These are phyloP conservation scores for Apiospora rasikravindrae DNA, from an alignment of 2,329 filamentous ascomycete species.

Conservation along the genomic window DNA sequence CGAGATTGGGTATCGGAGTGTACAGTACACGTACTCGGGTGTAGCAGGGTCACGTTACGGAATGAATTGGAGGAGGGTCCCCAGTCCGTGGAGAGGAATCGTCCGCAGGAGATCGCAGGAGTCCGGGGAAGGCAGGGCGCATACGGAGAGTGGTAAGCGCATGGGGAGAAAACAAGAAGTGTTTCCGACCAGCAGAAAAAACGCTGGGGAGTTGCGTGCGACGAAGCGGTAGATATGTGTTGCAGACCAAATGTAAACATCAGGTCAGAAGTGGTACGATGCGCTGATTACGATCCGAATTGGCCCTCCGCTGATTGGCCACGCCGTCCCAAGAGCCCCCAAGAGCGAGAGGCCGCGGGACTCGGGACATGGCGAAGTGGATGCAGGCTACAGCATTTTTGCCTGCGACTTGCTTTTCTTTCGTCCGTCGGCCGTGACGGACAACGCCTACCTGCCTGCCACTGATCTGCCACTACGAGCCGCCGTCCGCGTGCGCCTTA, in stretches of 20 bases:
- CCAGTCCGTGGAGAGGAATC: background rate
- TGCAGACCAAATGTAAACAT: conserved; percentile 20
- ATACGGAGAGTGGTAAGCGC: conserved; percentile 4
- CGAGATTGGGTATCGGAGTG: background rate
- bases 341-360: background rate
- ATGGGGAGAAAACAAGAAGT: conserved; percentile 17
- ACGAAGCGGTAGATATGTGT: conserved; percentile 16
- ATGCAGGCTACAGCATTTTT: background rate
- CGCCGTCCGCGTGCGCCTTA: background rate
- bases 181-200: conserved; percentile 13
- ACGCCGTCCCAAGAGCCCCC: background rate
- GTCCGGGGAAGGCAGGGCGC: background rate
- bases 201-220: conserved; percentile 10
- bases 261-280: conserved; percentile 21
- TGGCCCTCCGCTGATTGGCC: background rate
- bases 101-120: conserved; percentile 16
- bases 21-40: conserved; percentile 8
- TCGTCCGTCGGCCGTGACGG: conserved; percentile 10
- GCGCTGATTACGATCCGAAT: conserved; percentile 8
- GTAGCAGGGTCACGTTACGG: conserved; percentile 9
- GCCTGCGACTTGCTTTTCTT: background rate
- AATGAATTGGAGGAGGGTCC: background rate
- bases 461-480: background rate
- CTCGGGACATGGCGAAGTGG: background rate
- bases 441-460: background rate